Evolutionary conservation across 2,329 filamentous ascomycete species (phyloP), one percentile per base, ranked within the genome.

Genomic region (Cordyceps tenuipes): DNA sequence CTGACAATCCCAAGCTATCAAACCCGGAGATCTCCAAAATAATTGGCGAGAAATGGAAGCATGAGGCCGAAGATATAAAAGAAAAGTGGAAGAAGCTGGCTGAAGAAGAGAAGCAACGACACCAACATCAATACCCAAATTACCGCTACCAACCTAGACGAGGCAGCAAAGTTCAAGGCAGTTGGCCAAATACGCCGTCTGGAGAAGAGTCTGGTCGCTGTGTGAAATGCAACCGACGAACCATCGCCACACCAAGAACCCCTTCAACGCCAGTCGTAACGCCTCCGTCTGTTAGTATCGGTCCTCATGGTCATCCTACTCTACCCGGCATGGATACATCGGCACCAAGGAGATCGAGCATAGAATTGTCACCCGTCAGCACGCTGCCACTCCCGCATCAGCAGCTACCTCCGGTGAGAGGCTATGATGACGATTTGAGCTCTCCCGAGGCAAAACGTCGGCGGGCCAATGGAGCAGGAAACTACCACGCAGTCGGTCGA

Each of bases 1-100:
- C 86, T 58, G 82, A 90, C 66, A 84, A 97, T 68, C 93, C 92
- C n/a, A 89, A 91, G 49, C 83, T 97, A 64, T 87, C 92, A 50
- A 97, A 97, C 73, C 93, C 93, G 3, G 91, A 97, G 57, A 96
- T 97, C 67, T 97, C 93, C 65, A 97, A 97, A 75, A 95, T 97
- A 67, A 96, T 97, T 66, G 93, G 93, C 57, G 85, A 91, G 71
- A 88, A 92, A 82, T 99, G 94, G 94, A 86, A 88, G 68, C 82
- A 85, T 60, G 86, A 95, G 69, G 76, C 85, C 4, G 81, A 87
- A 26, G 84, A 89, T 57, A 81, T 86, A 61, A 96, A 96, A 75
- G 83, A 86, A 64, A 82, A 87, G 71, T 99, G 94, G 94, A 96
- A 94, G 73, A 81, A 82, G 62, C 82, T 96, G 60, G 94, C 94